Evolutionary conservation across 495 filamentous ascomycete species (phyloP).

Genomic region (Darksidea phi): DNA sequence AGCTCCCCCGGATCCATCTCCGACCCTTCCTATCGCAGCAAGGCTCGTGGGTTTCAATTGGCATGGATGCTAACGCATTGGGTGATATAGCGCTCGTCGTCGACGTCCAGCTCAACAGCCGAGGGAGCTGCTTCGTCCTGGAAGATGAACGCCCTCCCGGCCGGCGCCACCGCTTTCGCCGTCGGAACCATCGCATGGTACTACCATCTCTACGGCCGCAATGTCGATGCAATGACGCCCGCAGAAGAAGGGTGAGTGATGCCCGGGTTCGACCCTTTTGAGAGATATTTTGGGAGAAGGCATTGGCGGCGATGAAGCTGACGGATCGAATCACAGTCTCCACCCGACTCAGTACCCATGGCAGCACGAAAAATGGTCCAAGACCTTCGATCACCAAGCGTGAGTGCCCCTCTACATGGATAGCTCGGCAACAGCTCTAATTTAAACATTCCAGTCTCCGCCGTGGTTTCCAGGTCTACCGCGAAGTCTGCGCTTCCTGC

Average conservation of each 20-base stretch:
- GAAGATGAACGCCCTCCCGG: conserved; percentile 74
- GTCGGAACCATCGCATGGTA: conserved; percentile 91
- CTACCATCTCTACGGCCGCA: conserved; percentile 88
- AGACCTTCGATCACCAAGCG: conserved; percentile 96
- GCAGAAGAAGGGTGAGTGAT: conserved; percentile 84
- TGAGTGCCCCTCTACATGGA: conserved; percentile 52
- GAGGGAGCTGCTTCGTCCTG: conserved; percentile 57
- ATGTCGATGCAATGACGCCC: conserved; percentile 83
- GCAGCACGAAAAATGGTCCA: conserved; percentile 85
- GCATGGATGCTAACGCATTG: conserved; percentile 32
- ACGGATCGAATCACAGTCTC: conserved; percentile 57
- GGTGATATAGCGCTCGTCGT: conserved; percentile 59
- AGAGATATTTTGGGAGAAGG: background rate
- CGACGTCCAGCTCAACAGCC: conserved; percentile 56
- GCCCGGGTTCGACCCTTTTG: background rate
- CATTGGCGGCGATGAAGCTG: conserved; percentile 14
- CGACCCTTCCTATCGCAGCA: conserved; percentile 22
- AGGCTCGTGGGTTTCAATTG: conserved; percentile 16
- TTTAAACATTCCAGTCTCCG: conserved; percentile 65
- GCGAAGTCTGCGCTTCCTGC: conserved; percentile 95
- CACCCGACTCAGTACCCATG: conserved; percentile 92
- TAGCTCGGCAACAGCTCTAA: conserved; percentile 34
- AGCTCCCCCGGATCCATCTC: conserved; percentile 31
- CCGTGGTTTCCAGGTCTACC: conserved; percentile 99
- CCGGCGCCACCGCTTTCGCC: conserved; percentile 78